phyloP scores from a whole-genome alignment of 176 grass and related monocot species.

The Carex littledalei region DNA sequence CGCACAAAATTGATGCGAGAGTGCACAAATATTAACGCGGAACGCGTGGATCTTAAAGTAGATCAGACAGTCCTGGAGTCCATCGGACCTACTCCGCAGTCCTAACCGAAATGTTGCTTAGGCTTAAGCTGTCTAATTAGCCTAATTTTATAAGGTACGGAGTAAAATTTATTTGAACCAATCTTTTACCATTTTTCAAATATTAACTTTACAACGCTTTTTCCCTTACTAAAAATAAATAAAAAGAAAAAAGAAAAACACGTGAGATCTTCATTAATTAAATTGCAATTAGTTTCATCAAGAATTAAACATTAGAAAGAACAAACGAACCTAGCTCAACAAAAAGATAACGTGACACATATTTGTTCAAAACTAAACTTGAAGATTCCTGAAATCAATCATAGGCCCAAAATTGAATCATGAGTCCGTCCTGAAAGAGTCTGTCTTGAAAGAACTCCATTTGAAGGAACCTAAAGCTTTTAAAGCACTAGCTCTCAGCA shows the following conservation, averaged over 20 bases:
- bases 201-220: neutral
- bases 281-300: neutral
- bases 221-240: neutral
- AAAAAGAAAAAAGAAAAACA: neutral
- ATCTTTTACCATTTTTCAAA: neutral
- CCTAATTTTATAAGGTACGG: no score
- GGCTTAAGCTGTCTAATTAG: no score
- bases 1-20: no score
- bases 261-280: neutral
- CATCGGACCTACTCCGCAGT: no score
- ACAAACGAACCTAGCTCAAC: neutral
- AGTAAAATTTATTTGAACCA: neutral
- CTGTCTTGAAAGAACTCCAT: conserved; percentile 18
- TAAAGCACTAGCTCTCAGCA: conserved; percentile 22
- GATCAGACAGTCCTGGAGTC: no score
- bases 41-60: no score
- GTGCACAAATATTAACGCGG: no score
- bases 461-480: conserved; percentile 34
- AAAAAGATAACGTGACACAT: neutral
- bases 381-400: neutral
- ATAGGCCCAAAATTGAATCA: neutral
- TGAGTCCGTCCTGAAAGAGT: conserved; percentile 8
- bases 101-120: neutral
- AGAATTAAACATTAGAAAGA: neutral
- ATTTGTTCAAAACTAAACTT: neutral